Base-by-base conservation (phyloP, 1,284 basidiomycete species). In the Fomitopsis pinicola region DNA sequence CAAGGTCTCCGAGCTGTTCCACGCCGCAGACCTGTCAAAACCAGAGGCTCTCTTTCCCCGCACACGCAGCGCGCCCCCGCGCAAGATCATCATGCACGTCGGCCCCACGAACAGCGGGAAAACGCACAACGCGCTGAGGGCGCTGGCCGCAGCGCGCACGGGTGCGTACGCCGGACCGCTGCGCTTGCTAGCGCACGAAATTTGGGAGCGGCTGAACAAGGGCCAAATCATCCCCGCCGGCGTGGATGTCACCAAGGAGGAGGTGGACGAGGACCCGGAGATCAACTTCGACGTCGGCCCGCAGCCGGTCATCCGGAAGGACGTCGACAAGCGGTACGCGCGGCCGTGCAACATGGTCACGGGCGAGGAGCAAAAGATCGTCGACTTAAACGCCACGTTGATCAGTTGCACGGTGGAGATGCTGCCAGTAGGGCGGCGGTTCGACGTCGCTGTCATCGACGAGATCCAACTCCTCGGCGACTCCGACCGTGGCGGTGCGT, bases 101-200 rank as follows among this genome's bases (percentile, higher is more conserved):
- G 97, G 97, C 0, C 97, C 97, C 0, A 99, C 97, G 38, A 99
- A 99, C 77, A 95, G 92, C 62, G 97, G 97, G 45, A 99, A 99
- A 78, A 99, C 96, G 0, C 90, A 98, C 73, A 89, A 91, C 68
- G 97, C 96, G 0, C 80, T 99, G 12, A 88, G 94, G 52, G 93
- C 95, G 0, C 82, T 99, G 1, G 92, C 94, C 1, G 84, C 86
- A 1, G 88, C 95, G 0, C 70, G 76, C 1, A 80, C 78, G 0
- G 97, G 96, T 1, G 81, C 92, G 1, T 99, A 98, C 69, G 94
- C 94, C 0, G 95, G 96, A 0, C 97, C 97, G 0, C 79, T 99
- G 5, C 85, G 97, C 10, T 80, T 99, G 50, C 86, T 99, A 35
- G 97, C 97, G 0, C 92, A 98, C 76, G 96, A 99, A 75, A 93